Evolutionary conservation across 192 early-diverging fungal species (phyloP).

Genomic region (Oehlia diaphana): DNA sequence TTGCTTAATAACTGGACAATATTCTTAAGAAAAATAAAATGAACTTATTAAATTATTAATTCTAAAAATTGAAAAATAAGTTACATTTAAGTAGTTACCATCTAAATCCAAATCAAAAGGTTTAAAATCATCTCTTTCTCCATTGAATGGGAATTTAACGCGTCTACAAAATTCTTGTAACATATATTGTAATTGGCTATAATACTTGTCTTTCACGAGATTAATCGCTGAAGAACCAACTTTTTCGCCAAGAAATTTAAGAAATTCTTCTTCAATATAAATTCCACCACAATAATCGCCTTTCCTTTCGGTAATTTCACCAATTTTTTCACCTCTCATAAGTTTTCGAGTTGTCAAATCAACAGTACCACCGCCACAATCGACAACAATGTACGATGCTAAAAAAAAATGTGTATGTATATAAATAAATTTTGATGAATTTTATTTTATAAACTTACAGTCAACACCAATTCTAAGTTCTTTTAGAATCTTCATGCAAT

Average conservation of each 20-base stretch:
- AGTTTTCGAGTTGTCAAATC: slow-evolving; percentile 45
- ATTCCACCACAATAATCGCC: slow-evolving; percentile 11
- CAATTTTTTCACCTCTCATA: background rate
- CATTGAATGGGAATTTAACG: background rate
- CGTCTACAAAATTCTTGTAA: background rate
- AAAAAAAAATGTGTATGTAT: background rate
- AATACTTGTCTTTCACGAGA: background rate
- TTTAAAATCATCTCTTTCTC: background rate
- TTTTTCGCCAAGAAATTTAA: slow-evolving; percentile 14
- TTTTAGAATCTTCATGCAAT: slow-evolving; percentile 1
- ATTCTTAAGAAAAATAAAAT: background rate
- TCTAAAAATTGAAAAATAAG: background rate
- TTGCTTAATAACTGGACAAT: background rate
- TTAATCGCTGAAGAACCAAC: background rate
- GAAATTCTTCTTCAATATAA: slow-evolving; percentile 21
- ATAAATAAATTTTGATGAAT: background rate
- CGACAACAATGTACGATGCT: slow-evolving; percentile 56
- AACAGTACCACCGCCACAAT: slow-evolving; percentile 59
- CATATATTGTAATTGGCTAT: slow-evolving; percentile 19
- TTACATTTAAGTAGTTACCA: background rate
- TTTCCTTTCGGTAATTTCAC: slow-evolving; percentile 4
- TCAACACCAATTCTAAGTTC: background rate
- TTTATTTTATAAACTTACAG: background rate
- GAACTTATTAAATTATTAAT: background rate
- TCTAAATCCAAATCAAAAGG: slow-evolving; percentile 18